A percentile compares a stretch with the other conserved stretches of the same genome.
Evolutionary conservation across 306 rosid genomes (phyloP).

Genomic region (Quercus glauca): DNA sequence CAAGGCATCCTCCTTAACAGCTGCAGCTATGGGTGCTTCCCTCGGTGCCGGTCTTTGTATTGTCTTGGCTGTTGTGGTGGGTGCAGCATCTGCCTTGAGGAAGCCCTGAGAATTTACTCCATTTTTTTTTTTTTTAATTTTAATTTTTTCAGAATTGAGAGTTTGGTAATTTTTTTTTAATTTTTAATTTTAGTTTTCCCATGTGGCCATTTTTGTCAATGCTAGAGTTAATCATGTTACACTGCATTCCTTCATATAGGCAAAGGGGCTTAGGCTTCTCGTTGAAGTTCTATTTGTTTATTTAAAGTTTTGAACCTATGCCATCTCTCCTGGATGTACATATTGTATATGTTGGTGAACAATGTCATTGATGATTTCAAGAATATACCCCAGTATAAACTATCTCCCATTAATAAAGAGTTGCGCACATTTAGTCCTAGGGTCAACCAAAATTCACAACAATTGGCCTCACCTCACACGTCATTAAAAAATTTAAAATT

Average conservation of each 20-base stretch:
- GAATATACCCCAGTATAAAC: no score
- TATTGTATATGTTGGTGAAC: not conserved
- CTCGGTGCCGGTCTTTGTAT: constrained; percentile 91
- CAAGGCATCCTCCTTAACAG: constrained; percentile 56
- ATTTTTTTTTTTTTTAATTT: not conserved
- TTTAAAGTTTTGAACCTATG: not conserved
- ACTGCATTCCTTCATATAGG: constrained; percentile 22
- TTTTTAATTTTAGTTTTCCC: not conserved
- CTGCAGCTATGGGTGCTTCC: constrained; percentile 94
- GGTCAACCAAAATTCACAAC: no score
- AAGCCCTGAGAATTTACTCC: constrained; percentile 49
- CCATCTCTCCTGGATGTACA: not conserved
- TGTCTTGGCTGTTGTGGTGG: constrained; percentile 88
- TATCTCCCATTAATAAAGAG: not conserved
- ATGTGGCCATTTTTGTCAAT: not conserved
- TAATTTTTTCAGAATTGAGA: not conserved
- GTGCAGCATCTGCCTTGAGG: constrained; percentile 98
- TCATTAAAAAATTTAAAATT: no score
- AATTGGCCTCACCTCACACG: no score
- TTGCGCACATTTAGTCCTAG: not conserved
- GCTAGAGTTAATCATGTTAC: not conserved
- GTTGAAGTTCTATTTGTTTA: not conserved
- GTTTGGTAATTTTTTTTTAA: not conserved
- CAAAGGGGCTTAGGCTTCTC: not conserved
- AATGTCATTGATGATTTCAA: not conserved